Evolutionary conservation across 768 basidiomycete species (phyloP).

Genomic region (Podaxis carcinomalis): DNA sequence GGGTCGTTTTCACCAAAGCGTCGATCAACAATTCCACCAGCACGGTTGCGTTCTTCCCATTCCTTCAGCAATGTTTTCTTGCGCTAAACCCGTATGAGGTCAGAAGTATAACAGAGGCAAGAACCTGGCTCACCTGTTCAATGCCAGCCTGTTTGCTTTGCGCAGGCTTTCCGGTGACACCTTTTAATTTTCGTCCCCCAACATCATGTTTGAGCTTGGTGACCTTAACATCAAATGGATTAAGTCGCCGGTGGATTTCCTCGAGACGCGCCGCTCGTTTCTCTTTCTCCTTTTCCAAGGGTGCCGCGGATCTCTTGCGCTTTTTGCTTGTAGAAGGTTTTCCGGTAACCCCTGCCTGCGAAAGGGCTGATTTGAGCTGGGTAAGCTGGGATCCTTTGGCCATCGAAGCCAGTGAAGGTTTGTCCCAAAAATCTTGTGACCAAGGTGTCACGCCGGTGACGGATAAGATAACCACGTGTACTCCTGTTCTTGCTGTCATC

Average conservation of each 20-base stretch:
- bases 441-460: background rate
- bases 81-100: constrained; percentile 43
- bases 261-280: constrained; percentile 76
- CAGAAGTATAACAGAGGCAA: background rate
- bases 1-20: constrained; percentile 97
- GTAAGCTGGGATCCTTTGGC: constrained; percentile 85
- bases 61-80: constrained; percentile 88
- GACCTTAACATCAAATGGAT: constrained; percentile 92
- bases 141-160: constrained; percentile 88
- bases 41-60: constrained; percentile 72
- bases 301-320: constrained; percentile 49
- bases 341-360: constrained; percentile 72
- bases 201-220: constrained; percentile 92
- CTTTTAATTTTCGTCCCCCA: constrained; percentile 83
- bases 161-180: constrained; percentile 77
- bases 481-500: background rate
- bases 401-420: constrained; percentile 33
- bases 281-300: constrained; percentile 74
- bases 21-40: constrained; percentile 88
- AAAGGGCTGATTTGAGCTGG: constrained; percentile 85
- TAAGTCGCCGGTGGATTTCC: constrained; percentile 81
- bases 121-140: constrained; percentile 60
- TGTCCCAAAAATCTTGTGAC: constrained; percentile 23
- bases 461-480: constrained; percentile 10
- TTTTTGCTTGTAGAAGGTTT: constrained; percentile 55